Evolutionary conservation across 306 rosid genomes (phyloP).

Genomic region (Alnus glutinosa): DNA sequence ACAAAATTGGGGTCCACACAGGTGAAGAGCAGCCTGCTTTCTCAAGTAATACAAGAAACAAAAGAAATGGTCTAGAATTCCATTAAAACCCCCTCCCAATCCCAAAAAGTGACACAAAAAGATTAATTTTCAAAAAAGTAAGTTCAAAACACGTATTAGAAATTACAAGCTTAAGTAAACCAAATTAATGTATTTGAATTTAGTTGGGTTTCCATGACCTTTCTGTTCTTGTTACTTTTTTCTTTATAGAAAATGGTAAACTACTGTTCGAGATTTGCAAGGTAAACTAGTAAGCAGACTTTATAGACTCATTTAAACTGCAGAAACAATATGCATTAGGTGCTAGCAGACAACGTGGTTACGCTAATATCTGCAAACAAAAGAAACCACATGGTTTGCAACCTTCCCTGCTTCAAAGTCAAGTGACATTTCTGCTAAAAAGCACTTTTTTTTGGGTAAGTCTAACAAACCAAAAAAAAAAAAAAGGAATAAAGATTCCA

Average conservation of each 20-base stretch:
- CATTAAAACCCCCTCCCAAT: not conserved
- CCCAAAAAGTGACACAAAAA: not conserved
- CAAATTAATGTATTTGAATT: not conserved
- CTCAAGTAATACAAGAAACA: slow-evolving; percentile 5
- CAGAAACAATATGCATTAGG: not conserved
- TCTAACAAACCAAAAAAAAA: not conserved
- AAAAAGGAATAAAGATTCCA: not conserved
- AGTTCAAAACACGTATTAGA: not conserved
- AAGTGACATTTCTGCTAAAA: not conserved
- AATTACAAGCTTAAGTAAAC: not conserved
- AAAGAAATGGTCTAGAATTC: not conserved
- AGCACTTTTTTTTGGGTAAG: not conserved
- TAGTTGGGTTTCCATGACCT: not conserved
- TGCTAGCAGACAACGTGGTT: not conserved
- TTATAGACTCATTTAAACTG: not conserved
- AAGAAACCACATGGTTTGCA: not conserved
- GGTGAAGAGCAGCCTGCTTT: not conserved
- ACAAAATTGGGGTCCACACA: not conserved
- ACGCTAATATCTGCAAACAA: not conserved
- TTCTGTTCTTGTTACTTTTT: not conserved
- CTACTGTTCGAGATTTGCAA: not conserved
- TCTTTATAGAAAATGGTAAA: not conserved
- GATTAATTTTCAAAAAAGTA: not conserved
- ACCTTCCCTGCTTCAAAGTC: not conserved
- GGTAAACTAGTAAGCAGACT: not conserved